Base-by-base conservation (phyloP, 352 stramenopile genomes). In the Pythium utonaiense region DNA sequence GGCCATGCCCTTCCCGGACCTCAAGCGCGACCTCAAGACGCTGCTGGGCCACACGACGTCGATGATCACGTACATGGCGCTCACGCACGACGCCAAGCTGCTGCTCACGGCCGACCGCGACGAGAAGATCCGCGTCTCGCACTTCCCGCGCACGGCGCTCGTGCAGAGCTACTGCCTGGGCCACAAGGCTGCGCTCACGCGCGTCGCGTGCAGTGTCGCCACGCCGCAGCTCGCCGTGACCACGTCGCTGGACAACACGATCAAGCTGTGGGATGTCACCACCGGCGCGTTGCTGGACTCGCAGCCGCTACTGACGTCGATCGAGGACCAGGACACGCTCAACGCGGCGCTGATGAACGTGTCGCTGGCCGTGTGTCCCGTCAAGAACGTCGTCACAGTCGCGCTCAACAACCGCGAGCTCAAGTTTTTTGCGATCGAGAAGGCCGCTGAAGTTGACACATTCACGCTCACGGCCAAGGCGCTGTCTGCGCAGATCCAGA, bases 121-220 rank as follows among this genome's bases (percentile, higher is more conserved):
- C 55, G 86, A 95, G 53, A 93, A 95, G 68, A 64, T 95, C 42
- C 82, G 86, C n/a, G 77, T 95, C 9, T 93, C 86, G 27, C 69
- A 77, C 48, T 95, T 95, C 54, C 86, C 86, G 6, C 78, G 71
- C 22, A 83, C 82, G 36, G 45, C 77, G 17, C 74, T 93, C 57
- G 75, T 95, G 34, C 77, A 91, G 58, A 89, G 73, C 66, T 95
- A 93, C 72, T 95, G 86, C 57, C 73, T 95, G 44, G 86, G 86
- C 16, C 86, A 95, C 62, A 72, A 70, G 22, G 73, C 83, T 10
- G 84, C 75, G 66, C 64, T 95, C 44, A 89, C 80, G 7, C 77
- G 83, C 38, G 60, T 93, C 4, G 76, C 69, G 9, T 72, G 64
- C 54, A 81, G 76, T 61, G 31, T 49, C 47, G 52, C 75, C 17